Base-by-base conservation (phyloP, 2,329 filamentous ascomycete species). In the Neofusicoccum ribis region DNA sequence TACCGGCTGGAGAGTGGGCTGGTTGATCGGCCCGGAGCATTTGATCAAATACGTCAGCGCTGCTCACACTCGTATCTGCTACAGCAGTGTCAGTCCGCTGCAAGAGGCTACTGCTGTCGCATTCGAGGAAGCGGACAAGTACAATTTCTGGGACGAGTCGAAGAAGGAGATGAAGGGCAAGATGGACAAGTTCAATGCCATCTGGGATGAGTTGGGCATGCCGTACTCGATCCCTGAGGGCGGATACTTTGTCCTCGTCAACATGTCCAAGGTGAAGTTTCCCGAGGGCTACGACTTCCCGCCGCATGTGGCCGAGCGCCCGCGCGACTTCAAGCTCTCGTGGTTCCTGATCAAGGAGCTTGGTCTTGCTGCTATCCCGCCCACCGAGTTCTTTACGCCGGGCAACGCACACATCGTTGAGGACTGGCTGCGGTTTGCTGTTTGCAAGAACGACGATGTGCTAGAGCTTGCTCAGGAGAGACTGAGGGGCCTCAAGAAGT, bases 291-390 rank as follows among this genome's bases (percentile, higher is more conserved):
- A 98, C 77, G 86, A 89, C 0, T 98, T 98, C 83, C 95, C 95
- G 34, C 84, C 89, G 1, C 92, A 97, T 74, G 94, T 99, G 41
- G 91, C 91, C 14, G 88, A 84, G 73, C 87, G 95, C 1, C 92
- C 95, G 27, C 85, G 95, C 36, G 95, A 99, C 77, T 99, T 98
- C 81, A 92, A 96, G 83, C 86, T 99, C 52, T 88, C 89, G 41
- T 99, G 94, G 94, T 98, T 98, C 81, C 80, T 97, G 72, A 99
- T 99, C 79, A 93, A 93, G 77, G 94, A 99, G 81, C 83, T 99
- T 20, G 95, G 95, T 9, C 92, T 99, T 34, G 95, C 95, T 2
- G 93, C 94, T 8, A 97, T 99, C 68, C 95, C 95, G 17, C 95
- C 95, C 0, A 97, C 93, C 0, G 95, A 99, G 78, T 99, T 99